A percentile compares a stretch with the other conserved stretches of the same genome.
phyloP scores from a whole-genome alignment of 2,329 filamentous ascomycete genomes.

The Emydomyces testavorans region DNA sequence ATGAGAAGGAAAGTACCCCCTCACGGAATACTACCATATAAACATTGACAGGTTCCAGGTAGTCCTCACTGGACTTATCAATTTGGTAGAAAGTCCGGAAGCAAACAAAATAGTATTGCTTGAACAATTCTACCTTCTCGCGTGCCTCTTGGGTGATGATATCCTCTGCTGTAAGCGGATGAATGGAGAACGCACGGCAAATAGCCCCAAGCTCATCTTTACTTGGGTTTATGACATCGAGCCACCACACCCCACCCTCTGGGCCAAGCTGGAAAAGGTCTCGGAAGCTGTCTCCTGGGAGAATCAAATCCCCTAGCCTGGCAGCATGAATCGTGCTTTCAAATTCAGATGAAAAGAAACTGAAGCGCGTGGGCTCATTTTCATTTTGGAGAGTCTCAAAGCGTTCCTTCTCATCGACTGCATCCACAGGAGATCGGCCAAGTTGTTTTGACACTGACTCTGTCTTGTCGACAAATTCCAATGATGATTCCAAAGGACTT shows the following conservation, averaged over 20 bases:
- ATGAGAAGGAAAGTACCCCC: conserved; percentile 89
- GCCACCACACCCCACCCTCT: conserved; percentile 89
- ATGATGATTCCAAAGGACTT: conserved; percentile 21
- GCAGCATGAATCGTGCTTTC: conserved; percentile 87
- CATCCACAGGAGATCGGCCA: conserved; percentile 15
- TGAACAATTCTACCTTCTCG: conserved; percentile 96
- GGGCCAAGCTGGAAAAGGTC: conserved; percentile 66
- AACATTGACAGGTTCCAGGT: conserved; percentile 88
- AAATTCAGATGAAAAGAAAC: conserved; percentile 91
- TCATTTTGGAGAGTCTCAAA: conserved; percentile 32
- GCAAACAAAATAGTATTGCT: conserved; percentile 94
- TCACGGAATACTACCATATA: conserved; percentile 96
- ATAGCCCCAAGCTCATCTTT: conserved; percentile 79
- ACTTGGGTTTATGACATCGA: conserved; percentile 83
- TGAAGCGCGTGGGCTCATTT: conserved; percentile 67
- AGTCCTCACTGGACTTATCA: conserved; percentile 65
- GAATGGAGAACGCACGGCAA: conserved; percentile 88
- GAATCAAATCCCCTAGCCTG: conserved; percentile 74
- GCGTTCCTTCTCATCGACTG: conserved; percentile 26
- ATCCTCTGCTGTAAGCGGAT: conserved; percentile 91
- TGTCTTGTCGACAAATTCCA: conserved; percentile 23
- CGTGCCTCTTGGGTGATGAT: conserved; percentile 90
- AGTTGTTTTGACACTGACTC: conserved; percentile 28
- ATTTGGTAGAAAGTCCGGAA: conserved; percentile 87
- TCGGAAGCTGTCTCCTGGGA: conserved; percentile 79